Conservation (phyloP, 495 filamentous ascomycete species). For the Zalerion maritima region DNA sequence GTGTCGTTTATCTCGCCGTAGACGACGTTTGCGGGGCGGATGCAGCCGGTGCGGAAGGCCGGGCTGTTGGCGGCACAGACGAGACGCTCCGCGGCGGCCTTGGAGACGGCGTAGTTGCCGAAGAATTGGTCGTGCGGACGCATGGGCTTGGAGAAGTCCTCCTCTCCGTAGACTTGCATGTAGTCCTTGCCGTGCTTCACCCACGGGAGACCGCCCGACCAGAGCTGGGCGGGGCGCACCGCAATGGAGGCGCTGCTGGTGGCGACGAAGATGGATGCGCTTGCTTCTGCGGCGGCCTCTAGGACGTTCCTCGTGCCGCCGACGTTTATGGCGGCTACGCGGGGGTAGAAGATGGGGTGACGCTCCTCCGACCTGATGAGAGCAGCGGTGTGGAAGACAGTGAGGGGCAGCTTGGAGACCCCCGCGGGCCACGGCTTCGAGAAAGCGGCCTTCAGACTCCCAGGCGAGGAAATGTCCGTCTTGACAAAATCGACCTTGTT, state of each 20-base stretch:
- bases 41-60: conserved; percentile 39
- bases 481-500: conserved; percentile 30
- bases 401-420: conserved; percentile 32
- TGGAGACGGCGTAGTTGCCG: conserved; percentile 40
- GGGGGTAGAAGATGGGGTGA: conserved; percentile 26
- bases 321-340: conserved; percentile 38
- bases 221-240: conserved; percentile 28
- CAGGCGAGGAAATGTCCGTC: conserved; percentile 36
- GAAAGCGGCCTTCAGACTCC: conserved; percentile 32
- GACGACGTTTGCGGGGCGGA: conserved; percentile 43
- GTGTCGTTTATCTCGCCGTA: conserved; percentile 42
- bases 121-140: conserved; percentile 35
- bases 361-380: conserved; percentile 36
- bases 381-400: conserved; percentile 45
- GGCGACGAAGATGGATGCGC: conserved; percentile 41
- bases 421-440: conserved; percentile 32
- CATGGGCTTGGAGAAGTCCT: conserved; percentile 31
- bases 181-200: conserved; percentile 19
- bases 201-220: conserved; percentile 38
- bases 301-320: conserved; percentile 45
- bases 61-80: conserved; percentile 31
- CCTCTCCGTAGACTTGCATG: conserved; percentile 29
- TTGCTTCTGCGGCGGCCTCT: conserved; percentile 28
- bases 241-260: conserved; percentile 42
- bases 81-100: conserved; percentile 37